Evolutionary conservation across 2,329 filamentous ascomycete species (phyloP), one percentile per base, ranked within the genome.

Genomic region (Ophiostoma fasciatum): DNA sequence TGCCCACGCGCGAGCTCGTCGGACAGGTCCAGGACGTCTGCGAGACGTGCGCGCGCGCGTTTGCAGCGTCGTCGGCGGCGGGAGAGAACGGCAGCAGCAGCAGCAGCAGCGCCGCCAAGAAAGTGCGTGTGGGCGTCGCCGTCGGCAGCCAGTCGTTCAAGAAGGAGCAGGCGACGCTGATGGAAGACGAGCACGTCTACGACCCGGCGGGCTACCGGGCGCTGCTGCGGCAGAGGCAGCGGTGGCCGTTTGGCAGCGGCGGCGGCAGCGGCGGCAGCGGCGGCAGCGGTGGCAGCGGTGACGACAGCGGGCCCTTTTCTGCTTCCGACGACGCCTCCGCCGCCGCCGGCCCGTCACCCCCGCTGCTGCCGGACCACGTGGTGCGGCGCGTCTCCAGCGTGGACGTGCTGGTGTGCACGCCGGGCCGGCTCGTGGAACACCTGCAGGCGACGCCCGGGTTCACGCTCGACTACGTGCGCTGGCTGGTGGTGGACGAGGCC

Each of bases 401-500:
- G 4, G 87, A 96, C 52, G 71, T 96, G 23, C 66, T 98, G 19
- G 80, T 94, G 34, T 90, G 84, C 53, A 96, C 88, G 0, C 88
- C 88, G 1, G 90, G 90, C 41, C 74, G 88, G 43, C 69, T 96
- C 1, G 84, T 96, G 4, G 88, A 96, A 48, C 88, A 96, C 55
- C 68, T 94, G 34, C 78, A 79, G 44, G 76, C 78, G 41, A 96
- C 88, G 0, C 72, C 74, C 4, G 85, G 84, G 0, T 94, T 96
- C 53, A 72, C 67, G 0, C 63, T 96, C 17, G 71, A 80, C 38
- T 68, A 81, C 51, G 64, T 94, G 5, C 73, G 82, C 42, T 96
- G 87, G 85, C 64, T 96, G 0, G 73, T 94, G 3, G 80, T 94
- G 31, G 88, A 96, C 49, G 88, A 96, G 58, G 90, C 88, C 10